These are phyloP conservation scores for Talaromyces sp. DNA, from an alignment of 2,329 filamentous ascomycete genomes.

Conservation along the genomic window DNA sequence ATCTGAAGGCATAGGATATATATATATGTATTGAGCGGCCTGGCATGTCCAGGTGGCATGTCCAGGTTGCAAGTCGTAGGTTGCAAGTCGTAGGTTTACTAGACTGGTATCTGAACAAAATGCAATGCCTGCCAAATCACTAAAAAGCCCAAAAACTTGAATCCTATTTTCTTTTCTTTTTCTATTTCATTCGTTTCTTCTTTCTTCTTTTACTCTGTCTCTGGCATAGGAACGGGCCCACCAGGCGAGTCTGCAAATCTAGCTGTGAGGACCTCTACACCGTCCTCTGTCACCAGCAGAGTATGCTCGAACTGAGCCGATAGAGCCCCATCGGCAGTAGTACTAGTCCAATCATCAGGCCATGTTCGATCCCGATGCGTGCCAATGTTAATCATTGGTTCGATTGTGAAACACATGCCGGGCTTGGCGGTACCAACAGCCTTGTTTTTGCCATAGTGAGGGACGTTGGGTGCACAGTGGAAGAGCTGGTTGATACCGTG, in stretches of 20 bases:
- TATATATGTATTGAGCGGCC: no score
- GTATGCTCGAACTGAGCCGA: constrained; percentile 97
- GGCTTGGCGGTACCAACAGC: constrained; percentile 90
- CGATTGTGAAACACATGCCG: constrained; percentile 98
- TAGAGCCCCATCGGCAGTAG: constrained; percentile 82
- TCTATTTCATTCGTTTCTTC: no score
- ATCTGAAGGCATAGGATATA: no score
- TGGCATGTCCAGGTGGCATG: no score
- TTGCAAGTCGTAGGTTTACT: background rate
- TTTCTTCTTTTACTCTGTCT: constrained; percentile 15
- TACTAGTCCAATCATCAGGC: constrained; percentile 98
- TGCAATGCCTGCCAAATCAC: background rate
- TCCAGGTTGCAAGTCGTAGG: no score
- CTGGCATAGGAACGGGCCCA: constrained; percentile 66
- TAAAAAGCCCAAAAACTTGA: constrained; percentile 15
- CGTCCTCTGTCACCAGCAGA: constrained; percentile 77
- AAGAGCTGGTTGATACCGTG: constrained; percentile 94
- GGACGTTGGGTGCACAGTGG: constrained; percentile 90
- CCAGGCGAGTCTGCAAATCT: constrained; percentile 73
- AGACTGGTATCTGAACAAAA: constrained; percentile 3
- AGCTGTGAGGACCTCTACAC: constrained; percentile 79
- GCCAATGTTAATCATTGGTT: constrained; percentile 95
- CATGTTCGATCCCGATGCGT: constrained; percentile 92
- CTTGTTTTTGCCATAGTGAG: constrained; percentile 98
- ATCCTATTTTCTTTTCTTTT: no score